phyloP scores from a whole-genome alignment of 768 basidiomycete genomes.

The Daedalea quercina region DNA sequence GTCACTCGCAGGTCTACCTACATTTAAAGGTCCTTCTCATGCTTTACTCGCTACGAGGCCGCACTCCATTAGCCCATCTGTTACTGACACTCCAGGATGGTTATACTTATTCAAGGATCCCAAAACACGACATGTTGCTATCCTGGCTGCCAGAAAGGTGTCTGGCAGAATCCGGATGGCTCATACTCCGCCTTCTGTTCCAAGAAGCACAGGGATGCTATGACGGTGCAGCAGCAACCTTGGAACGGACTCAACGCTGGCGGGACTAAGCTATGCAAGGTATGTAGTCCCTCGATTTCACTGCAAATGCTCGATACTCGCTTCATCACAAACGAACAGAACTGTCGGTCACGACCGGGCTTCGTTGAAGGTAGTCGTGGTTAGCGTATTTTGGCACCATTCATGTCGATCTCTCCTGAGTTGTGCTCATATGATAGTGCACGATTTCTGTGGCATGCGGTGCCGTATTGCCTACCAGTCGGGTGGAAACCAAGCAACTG shows the following conservation, averaged over 20 bases:
- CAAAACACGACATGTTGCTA: constrained; percentile 6
- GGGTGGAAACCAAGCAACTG: not conserved
- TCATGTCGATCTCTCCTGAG: not conserved
- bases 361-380: constrained; percentile 16
- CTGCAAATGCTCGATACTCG: constrained; percentile 2
- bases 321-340: not conserved
- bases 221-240: too few species aligned
- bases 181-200: constrained; percentile 18
- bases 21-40: too few species aligned
- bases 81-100: too few species aligned
- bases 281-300: not conserved
- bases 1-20: too few species aligned
- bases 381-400: not conserved
- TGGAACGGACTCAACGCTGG: constrained; percentile 1
- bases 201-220: constrained; percentile 11
- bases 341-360: constrained; percentile 11
- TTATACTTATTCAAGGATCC: too few species aligned
- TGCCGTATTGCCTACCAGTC: not conserved
- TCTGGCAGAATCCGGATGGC: constrained; percentile 18
- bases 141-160: constrained; percentile 8
- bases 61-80: too few species aligned
- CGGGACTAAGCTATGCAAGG: constrained; percentile 8
- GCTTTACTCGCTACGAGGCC: too few species aligned
- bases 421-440: not conserved
- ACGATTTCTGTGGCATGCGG: not conserved